Conservation (phyloP, 306 rosid genomes). For the Vigna nakashimae region DNA sequence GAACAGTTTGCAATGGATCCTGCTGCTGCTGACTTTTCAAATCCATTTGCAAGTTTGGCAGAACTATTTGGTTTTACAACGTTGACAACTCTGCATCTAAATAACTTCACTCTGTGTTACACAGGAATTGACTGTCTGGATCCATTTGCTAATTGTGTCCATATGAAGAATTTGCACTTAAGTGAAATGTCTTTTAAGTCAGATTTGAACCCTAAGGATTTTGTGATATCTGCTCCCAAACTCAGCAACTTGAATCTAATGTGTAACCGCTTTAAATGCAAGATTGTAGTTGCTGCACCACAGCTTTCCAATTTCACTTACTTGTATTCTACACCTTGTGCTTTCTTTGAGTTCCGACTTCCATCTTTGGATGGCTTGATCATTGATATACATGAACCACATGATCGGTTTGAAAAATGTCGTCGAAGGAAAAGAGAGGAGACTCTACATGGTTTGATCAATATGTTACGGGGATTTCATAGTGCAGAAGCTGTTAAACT, state of each 20-base stretch:
- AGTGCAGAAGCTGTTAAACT: constrained; percentile 48
- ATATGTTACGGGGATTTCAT: constrained; percentile 45
- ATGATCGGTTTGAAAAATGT: constrained; percentile 37
- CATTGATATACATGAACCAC: constrained; percentile 50
- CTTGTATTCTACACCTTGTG: constrained; percentile 46
- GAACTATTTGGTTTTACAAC: constrained; percentile 51
- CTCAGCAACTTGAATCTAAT: constrained; percentile 48
- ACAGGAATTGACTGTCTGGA: constrained; percentile 43
- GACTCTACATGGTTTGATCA: constrained; percentile 53
- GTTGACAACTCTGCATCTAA: constrained; percentile 56
- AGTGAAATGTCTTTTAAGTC: constrained; percentile 50
- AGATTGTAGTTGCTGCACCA: constrained; percentile 53
- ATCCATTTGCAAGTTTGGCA: constrained; percentile 46
- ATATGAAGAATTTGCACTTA: constrained; percentile 55
- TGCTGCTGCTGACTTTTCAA: constrained; percentile 38
- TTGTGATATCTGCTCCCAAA: constrained; percentile 57
- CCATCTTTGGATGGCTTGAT: constrained; percentile 51
- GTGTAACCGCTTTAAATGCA: constrained; percentile 55
- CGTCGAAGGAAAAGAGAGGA: constrained; percentile 37
- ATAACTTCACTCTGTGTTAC: constrained; percentile 45
- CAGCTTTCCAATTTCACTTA: constrained; percentile 56
- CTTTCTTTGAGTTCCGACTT: constrained; percentile 49
- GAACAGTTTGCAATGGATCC: constrained; percentile 48
- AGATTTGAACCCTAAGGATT: constrained; percentile 51
- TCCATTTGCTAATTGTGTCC: constrained; percentile 52